Base-by-base conservation (phyloP, 108 stramenopile genomes). In the Pseudonitzschia multiseries region DNA sequence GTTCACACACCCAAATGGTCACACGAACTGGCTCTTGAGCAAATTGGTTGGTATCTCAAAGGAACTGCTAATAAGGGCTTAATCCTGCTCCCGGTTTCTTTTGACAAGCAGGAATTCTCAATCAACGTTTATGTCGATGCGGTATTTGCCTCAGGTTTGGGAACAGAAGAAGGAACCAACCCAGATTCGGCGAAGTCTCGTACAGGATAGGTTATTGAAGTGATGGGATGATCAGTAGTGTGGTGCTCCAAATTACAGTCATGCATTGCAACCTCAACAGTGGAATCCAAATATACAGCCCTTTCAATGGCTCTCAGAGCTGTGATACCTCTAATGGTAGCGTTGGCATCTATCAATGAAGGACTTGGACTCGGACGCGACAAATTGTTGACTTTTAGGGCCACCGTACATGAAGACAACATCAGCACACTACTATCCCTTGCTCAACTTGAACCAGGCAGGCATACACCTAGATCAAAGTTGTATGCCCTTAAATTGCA, bases 201-300 rank as follows among this genome's bases (percentile, higher is more conserved):
- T 0, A 79, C 73, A 53, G 79, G 79, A 12, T 81, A 72, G 24
- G 54, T 81, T 42, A 70, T 81, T 59, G 50, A 46, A 17, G 50
- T 81, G 0, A 59, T 51, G 0, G 73, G 65, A 4, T 79, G 78
- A 44, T 82, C 86, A 15, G 18, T 86, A 51, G 56, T 68, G 2
- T 89, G 85, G 85, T 69, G 27, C 42, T 77, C 71, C 24, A 60
- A 67, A 20, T 57, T 87, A 0, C 86, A 87, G 60, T 68, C 81
- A 6, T n/a, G 69, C 28, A 84, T 84, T 26, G 71, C 86, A 12
- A 46, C 76, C 15, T 68, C 65, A 0, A 81, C 80, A 1, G 50
- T 81, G 52, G 86, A 83, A 60, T 65, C 67, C 22, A 82, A 82
- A 56, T 81, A 83, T 54, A 43, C 59, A 32, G 72, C 75, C 29